Percentiles rank a stretch among this genome's conserved stretches.
These are phyloP conservation scores for Oryza australiensis DNA, from an alignment of 176 grass and related monocot species.

Conservation along the genomic window DNA sequence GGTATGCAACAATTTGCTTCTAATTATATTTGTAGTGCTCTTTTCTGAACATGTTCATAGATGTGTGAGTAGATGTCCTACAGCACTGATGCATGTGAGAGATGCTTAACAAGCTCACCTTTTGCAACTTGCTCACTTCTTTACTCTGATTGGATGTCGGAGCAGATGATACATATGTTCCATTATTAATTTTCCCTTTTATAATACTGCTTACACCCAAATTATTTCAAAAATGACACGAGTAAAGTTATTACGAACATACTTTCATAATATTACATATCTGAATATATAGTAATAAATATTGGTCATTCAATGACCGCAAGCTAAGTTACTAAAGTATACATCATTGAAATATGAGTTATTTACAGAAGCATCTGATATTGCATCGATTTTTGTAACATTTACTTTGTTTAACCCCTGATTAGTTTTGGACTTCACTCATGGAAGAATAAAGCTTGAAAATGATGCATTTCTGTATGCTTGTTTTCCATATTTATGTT, in stretches of 20 bases:
- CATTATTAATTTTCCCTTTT: conserved; percentile 4
- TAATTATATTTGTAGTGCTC: neutral
- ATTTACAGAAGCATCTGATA: neutral
- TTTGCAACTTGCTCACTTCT: neutral
- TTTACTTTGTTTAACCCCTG: neutral
- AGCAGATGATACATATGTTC: neutral
- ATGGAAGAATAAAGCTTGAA: neutral
- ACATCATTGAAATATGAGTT: neutral
- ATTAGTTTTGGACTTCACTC: neutral
- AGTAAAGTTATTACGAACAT: neutral
- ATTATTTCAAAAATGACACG: too few species aligned
- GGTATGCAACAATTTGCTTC: neutral
- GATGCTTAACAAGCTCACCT: neutral
- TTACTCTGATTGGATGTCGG: neutral
- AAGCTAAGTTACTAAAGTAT: neutral
- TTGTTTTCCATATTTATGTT: conserved; percentile 18
- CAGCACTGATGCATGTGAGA: neutral
- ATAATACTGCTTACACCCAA: neutral
- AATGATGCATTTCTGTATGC: conserved; percentile 4
- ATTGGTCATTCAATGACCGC: neutral
- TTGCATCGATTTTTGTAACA: neutral
- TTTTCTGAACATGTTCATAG: neutral
- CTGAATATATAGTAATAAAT: neutral
- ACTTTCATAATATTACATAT: neutral
- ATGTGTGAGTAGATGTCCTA: neutral